These are phyloP conservation scores for Fusarium cicatricum DNA, from an alignment of 2,329 filamentous ascomycete species.

Conservation along the genomic window DNA sequence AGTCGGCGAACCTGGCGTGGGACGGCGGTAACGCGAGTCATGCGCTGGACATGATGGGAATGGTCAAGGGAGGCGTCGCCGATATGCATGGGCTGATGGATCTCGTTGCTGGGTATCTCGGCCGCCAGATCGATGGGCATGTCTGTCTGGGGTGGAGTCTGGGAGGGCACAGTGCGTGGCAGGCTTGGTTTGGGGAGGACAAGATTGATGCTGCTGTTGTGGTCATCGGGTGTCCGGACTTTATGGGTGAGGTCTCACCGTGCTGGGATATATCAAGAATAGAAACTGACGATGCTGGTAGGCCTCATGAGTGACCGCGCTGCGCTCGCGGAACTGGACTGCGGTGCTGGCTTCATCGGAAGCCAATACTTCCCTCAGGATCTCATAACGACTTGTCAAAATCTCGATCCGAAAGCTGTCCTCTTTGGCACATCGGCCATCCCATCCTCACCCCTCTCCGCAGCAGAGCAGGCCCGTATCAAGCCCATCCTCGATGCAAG, in stretches of 20 bases:
- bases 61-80: conserved; percentile 75
- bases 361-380: conserved; percentile 78
- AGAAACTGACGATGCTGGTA: conserved; percentile 33
- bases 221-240: conserved; percentile 91
- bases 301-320: conserved; percentile 82
- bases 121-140: conserved; percentile 65
- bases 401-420: conserved; percentile 78
- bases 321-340: conserved; percentile 64
- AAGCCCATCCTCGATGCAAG: conserved; percentile 56
- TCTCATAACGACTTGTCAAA: conserved; percentile 69
- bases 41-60: conserved; percentile 90
- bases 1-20: conserved; percentile 80
- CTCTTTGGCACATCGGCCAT: conserved; percentile 65
- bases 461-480: conserved; percentile 54
- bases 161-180: conserved; percentile 89
- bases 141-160: conserved; percentile 84
- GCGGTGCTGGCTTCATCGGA: conserved; percentile 73
- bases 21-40: conserved; percentile 79
- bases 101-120: conserved; percentile 76
- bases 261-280: not conserved
- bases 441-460: conserved; percentile 42
- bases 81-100: conserved; percentile 82
- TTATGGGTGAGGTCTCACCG: conserved; percentile 62
- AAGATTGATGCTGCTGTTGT: conserved; percentile 80
- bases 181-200: conserved; percentile 79